Base-by-base conservation (phyloP, 345 rosid species). In the Populus tremula region DNA sequence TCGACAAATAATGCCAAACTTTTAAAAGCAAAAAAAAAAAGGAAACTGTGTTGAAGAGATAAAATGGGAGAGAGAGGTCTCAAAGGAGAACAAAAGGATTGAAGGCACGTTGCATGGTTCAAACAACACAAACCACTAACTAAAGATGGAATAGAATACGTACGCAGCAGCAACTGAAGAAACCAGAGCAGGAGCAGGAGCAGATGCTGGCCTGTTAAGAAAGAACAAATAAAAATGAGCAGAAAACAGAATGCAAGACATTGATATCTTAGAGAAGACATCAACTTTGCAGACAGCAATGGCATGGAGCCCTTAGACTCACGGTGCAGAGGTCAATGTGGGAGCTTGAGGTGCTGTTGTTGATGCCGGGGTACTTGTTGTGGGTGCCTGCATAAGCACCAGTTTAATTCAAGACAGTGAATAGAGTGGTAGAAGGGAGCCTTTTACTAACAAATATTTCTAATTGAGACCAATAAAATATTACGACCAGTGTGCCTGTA, bases 331-430 rank as follows among this genome's bases (percentile, higher is more conserved):
- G 70, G 88, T 47, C 71, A 88, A 77, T 70, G 75, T 81, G 27
- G 89, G 77, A 79, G 89, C 85, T 67, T 80, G 93, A 81, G 88
- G 76, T 47, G 88, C 63, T 62, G 85, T 10, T 62, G 86, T 33
- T 33, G 36, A 72, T 39, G 81, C 82, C 23, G 84, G 78, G 20
- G 81, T 50, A 81, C 86, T 89, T 73, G 89, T 76, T 64, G 87
- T 85, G 77, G 87, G 89, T 54, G 86, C 89, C 97, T 91, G 79
- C 63, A 79, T 70, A 83, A 39, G 18, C 5, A 27, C 20, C 7
- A 61, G n/a, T 31, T 35, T 25, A 64, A 47, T 49, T 12, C n/a
- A 79, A 20, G 23, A 53, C 23, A 18, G n/a, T 1, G 56, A 65
- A n/a, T 18, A 63, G 5, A n/a, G 21, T 27, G 59, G 6, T 43